Evolutionary conservation across 2,329 filamentous ascomycete species (phyloP), one percentile per base, ranked within the genome.

Genomic region (Scopulariopsis brevicaulis): DNA sequence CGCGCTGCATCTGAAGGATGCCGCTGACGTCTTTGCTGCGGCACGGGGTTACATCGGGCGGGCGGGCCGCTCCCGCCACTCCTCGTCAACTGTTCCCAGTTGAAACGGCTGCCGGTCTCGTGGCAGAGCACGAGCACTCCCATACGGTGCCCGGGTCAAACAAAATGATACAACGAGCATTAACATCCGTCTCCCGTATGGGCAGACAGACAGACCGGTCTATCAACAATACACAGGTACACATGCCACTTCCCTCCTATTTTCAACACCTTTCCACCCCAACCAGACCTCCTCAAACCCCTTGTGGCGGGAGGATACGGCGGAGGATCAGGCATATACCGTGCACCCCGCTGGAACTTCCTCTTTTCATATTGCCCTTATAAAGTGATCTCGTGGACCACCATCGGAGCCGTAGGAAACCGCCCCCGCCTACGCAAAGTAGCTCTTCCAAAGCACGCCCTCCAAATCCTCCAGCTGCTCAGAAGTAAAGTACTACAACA

Each of bases 361-460:
- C 40, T 3, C 40, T 8, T n/a, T 6, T 12, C 37, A n/a, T 14
- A 18, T 14, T 15, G 4, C 6, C 37, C 37, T 14, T 40, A 18
- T 12, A 40, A n/a, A 46, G 40, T n/a, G 18, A 4, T 32, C 8
- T 32, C 28, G 8, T 32, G 8, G 28, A 32, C 28, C 28, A 32
- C 28, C 28, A 8, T 32, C 28, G 28, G 28, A 32, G 8, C 28
- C 28, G 28, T 32, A 32, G 28, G 28, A 4, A 12, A 11, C 20
- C n/a, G 18, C n/a, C 8, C 22, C 37, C 3, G n/a, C 53, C 70
- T 76, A 96, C 48, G 92, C 95, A 76, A 99, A 99, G 70, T 99
- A 99, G 71, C 93, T 97, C 85, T 99, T 99, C 94, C 94, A 99
- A 56, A 99, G 77, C 54, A 99, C 95, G 56, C 94, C 94, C 66